Base-by-base conservation (phyloP, 441 rosid species). In the Pelargonium myrrhifolium region DNA sequence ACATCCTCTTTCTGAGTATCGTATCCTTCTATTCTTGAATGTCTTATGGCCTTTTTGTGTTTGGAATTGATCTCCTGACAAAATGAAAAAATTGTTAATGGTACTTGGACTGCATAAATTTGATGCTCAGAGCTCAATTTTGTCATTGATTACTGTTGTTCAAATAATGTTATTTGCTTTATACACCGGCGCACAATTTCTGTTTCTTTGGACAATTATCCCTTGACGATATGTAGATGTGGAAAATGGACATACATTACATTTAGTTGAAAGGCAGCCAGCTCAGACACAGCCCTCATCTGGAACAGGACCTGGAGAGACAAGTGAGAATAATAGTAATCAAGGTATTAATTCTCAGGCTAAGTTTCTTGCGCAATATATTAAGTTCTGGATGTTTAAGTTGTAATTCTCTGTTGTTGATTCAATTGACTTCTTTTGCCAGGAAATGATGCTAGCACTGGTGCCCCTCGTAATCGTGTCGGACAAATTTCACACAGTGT, bases 231-330 rank as follows among this genome's bases (percentile, higher is more conserved):
- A 66, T 76, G 69, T 74, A 94, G 99, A 91, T 75, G 84, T 94
- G 83, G 97, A 94, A 78, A 89, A 80, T 85, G 97, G 99, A 22
- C 89, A 94, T 75, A 89, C 97, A 62, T 78, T 94, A 76, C 99
- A 94, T 74, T 78, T 94, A 80, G 89, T 94, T 75, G 84, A 77
- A 71, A 91, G 99, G 83, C 97, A 87, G 80, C 87, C 86, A 67
- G 61, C 83, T 18, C 89, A 83, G 70, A 66, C 89, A 39, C 86
- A 69, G 53, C 77, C 89, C 68, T 77, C 92, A 11, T 76, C 85
- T 68, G 87, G 75, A 69, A 71, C 87, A 2, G 80, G 86, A 76
- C 75, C 82, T 31, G 79, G 84, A 42, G 96, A 82, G 21, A 64
- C 86, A 77, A 77, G 76, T 72, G 79, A 76, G 43, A 82, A 77